Conservation (phyloP, 345 rosid species). For the Salix exigua region DNA sequence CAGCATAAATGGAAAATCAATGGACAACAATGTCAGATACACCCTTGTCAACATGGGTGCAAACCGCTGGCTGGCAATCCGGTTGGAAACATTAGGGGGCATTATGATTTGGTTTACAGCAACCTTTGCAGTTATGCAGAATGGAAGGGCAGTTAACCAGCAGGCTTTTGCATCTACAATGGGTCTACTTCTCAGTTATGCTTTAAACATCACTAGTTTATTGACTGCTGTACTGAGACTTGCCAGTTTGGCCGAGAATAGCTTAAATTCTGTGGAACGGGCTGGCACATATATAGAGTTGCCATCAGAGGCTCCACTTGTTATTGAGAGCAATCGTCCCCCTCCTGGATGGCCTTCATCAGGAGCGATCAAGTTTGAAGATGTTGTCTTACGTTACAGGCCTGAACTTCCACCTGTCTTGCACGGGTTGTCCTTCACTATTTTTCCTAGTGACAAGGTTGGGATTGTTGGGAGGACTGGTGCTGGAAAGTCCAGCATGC, state of each 20-base stretch:
- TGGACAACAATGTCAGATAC: conserved; percentile 91
- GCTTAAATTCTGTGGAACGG: conserved; percentile 94
- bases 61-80: conserved; percentile 97
- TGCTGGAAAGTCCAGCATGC: conserved; percentile 97
- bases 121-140: conserved; percentile 97
- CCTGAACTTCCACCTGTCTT: conserved; percentile 93
- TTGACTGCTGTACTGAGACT: conserved; percentile 88
- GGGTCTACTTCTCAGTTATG: conserved; percentile 98
- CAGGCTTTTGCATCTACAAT: conserved; percentile 88
- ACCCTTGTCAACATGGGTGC: conserved; percentile 88
- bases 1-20: conserved; percentile 77
- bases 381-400: conserved; percentile 89
- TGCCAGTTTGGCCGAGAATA: conserved; percentile 97
- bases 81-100: conserved; percentile 89
- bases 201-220: conserved; percentile 77
- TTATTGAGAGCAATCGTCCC: conserved; percentile 81
- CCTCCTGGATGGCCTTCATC: conserved; percentile 99
- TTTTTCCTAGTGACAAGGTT: conserved; percentile 87
- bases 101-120: conserved; percentile 99
- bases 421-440: conserved; percentile 73
- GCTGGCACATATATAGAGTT: conserved; percentile 77
- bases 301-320: conserved; percentile 82
- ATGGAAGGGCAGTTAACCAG: conserved; percentile 81
- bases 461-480: conserved; percentile 99
- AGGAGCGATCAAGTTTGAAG: conserved; percentile 84